A percentile compares a stretch with the other conserved stretches of the same genome.
These are phyloP conservation scores for Theileria parva DNA, from an alignment of 169 alveolate genomes.

Conservation along the genomic window DNA sequence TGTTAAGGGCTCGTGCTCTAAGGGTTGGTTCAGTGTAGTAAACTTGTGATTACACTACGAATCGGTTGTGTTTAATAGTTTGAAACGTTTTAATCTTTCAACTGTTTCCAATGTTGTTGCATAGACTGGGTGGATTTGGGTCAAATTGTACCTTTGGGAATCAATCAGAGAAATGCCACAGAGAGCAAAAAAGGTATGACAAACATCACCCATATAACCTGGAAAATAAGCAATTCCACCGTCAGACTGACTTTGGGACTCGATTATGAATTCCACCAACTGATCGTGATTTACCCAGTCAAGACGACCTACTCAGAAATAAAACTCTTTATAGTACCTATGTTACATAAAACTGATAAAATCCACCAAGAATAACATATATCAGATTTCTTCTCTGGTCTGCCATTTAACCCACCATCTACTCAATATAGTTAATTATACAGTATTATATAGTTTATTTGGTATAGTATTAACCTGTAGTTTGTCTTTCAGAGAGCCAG, in stretches of 20 bases:
- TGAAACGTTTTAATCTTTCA: neutral
- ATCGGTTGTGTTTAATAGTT: neutral
- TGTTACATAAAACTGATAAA: conserved; percentile 83
- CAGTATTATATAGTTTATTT: no score
- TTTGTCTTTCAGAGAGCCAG: conserved; percentile 92
- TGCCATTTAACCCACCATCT: conserved; percentile 95
- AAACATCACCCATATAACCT: conserved; percentile 92
- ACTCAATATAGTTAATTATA: neutral
- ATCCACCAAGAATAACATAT: conserved; percentile 98
- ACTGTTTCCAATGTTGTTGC: conserved; percentile 63
- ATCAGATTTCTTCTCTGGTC: conserved; percentile 96
- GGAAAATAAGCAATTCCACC: conserved; percentile 97
- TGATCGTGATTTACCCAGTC: conserved; percentile 84
- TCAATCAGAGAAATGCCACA: conserved; percentile 90
- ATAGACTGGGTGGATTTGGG: conserved; percentile 66
- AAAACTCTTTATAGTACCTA: conserved; percentile 36
- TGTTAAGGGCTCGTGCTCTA: neutral
- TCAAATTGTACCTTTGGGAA: conserved; percentile 24
- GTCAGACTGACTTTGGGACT: conserved; percentile 83
- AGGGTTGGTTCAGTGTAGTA: neutral
- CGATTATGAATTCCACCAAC: conserved; percentile 81
- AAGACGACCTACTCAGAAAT: conserved; percentile 68
- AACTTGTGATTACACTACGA: neutral
- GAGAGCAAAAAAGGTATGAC: conserved; percentile 94
- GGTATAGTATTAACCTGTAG: conserved; percentile 42